Percentiles rank a stretch among this genome's conserved stretches.
Evolutionary conservation across 345 rosid species (phyloP).

Genomic region (Gossypium rotundifolium): DNA sequence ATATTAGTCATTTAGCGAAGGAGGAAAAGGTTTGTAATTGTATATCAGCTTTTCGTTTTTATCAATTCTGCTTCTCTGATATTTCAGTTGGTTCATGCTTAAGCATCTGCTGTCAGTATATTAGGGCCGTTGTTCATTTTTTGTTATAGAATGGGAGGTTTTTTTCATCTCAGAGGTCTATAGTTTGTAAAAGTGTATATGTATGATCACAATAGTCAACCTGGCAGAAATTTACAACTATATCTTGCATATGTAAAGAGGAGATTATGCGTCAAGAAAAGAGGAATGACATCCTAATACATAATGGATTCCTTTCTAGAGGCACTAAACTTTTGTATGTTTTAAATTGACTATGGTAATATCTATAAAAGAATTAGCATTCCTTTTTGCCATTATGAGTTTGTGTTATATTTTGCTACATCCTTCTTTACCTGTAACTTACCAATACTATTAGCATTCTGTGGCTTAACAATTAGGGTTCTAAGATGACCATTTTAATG

Average conservation of each 20-base stretch:
- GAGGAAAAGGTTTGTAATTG: neutral
- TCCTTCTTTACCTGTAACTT: neutral
- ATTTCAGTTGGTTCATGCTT: neutral
- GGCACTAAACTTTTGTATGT: neutral
- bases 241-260: neutral
- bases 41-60: neutral
- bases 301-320: neutral
- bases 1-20: neutral
- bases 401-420: neutral
- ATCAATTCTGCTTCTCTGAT: neutral
- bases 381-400: neutral
- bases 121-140: neutral
- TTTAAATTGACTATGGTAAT: neutral
- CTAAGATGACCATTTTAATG: neutral
- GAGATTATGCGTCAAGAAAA: neutral
- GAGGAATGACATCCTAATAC: neutral
- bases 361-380: neutral
- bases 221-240: neutral
- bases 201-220: neutral
- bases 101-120: neutral
- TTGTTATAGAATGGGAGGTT: neutral
- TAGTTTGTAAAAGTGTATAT: neutral
- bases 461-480: neutral
- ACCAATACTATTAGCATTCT: neutral
- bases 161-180: neutral